These are phyloP conservation scores for Kingdonia uniflora DNA, from an alignment of 164 flowering plant species.

Conservation along the genomic window DNA sequence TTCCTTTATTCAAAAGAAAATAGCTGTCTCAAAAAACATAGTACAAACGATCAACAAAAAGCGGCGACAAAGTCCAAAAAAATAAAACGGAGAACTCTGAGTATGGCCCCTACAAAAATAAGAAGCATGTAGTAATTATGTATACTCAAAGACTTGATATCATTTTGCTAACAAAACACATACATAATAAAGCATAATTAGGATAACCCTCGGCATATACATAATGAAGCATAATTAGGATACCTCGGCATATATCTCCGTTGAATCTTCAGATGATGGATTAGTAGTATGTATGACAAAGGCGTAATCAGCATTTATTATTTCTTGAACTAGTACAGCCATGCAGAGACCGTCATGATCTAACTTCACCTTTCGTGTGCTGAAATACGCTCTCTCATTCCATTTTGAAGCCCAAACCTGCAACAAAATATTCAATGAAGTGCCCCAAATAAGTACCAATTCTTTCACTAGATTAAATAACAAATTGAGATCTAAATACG, in stretches of 20 bases:
- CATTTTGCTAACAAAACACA: background rate
- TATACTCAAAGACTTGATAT: too few relatives aligned
- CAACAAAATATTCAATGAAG: conserved; percentile 4
- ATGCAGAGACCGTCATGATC: conserved; percentile 92
- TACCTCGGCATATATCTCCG: conserved; percentile 99
- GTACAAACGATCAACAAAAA: too few relatives aligned
- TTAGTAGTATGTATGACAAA: conserved; percentile 96
- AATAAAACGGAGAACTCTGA: too few relatives aligned
- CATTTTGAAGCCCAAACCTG: conserved; percentile 99
- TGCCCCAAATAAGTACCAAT: background rate
- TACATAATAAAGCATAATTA: background rate
- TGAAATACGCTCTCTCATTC: conserved; percentile 98
- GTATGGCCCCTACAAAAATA: too few relatives aligned
- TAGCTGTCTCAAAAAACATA: too few relatives aligned
- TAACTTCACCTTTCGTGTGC: conserved; percentile 76
- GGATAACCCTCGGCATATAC: conserved; percentile 91
- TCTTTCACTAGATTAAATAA: too few relatives aligned
- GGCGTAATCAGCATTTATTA: conserved; percentile 93
- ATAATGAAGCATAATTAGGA: background rate
- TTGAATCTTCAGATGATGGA: conserved; percentile 87
- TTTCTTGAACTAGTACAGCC: conserved; percentile 97
- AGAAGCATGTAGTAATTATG: too few relatives aligned
- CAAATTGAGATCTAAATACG: too few relatives aligned
- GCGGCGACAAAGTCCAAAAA: too few relatives aligned
- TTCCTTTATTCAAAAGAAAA: too few relatives aligned